Percentiles rank a stretch among this genome's conserved stretches.
phyloP scores from a whole-genome alignment of 2,329 filamentous ascomycete species.

The Claviceps sp. region DNA sequence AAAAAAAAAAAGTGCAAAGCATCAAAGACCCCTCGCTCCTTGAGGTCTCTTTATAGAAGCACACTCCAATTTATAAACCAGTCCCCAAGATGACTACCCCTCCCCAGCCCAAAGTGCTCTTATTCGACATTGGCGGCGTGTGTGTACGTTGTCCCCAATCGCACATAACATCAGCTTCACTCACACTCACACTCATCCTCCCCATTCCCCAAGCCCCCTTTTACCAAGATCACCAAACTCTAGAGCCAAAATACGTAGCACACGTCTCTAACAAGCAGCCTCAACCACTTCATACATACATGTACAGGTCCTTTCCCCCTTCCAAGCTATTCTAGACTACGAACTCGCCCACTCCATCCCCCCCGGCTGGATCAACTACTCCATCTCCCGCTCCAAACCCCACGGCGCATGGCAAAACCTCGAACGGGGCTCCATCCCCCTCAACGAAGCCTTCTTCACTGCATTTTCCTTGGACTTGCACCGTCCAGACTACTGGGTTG shows the following conservation, averaged over 20 bases:
- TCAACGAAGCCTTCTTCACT: constrained; percentile 63
- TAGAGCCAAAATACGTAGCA: background rate
- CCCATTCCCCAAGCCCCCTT: no score
- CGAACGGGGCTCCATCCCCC: constrained; percentile 67
- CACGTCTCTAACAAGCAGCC: background rate
- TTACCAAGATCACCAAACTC: no score
- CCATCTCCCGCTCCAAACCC: constrained; percentile 66
- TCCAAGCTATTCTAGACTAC: constrained; percentile 87
- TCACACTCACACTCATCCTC: background rate
- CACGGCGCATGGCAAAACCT: constrained; percentile 78
- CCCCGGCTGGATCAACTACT: constrained; percentile 80
- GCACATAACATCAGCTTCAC: background rate
- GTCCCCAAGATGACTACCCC: constrained; percentile 25
- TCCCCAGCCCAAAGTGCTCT: constrained; percentile 54
- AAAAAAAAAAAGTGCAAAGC: no score
- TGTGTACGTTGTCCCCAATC: constrained; percentile 52
- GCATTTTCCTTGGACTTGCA: constrained; percentile 66
- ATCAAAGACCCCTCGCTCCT: background rate
- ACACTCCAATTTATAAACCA: constrained; percentile 13
- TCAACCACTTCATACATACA: background rate
- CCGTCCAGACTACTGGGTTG: constrained; percentile 51
- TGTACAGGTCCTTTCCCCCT: constrained; percentile 65
- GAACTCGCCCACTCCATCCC: constrained; percentile 66
- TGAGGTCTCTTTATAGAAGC: constrained; percentile 2
- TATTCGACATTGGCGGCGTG: constrained; percentile 95